Evolutionary conservation across 306 rosid species (phyloP).

Genomic region (Sophora flavescens): DNA sequence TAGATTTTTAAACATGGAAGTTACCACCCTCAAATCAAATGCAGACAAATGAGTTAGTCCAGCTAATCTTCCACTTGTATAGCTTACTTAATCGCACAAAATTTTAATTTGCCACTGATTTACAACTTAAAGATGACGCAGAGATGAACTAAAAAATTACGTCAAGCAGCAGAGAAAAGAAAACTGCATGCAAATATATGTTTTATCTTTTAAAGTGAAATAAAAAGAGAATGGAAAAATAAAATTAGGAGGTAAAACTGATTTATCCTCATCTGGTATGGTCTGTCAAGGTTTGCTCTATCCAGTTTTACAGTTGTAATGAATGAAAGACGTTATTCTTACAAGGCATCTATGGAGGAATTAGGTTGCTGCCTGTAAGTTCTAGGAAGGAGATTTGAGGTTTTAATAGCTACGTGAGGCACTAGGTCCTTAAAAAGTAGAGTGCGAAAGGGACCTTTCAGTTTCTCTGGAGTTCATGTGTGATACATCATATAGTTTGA

Average conservation of each 20-base stretch:
- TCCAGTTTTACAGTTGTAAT: background rate
- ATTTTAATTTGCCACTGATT: background rate
- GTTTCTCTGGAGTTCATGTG: background rate
- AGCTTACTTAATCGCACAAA: background rate
- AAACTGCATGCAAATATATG: background rate
- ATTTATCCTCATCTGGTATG: background rate
- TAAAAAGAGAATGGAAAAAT: background rate
- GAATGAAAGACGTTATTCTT: background rate
- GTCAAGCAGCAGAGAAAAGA: background rate
- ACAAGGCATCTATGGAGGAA: background rate
- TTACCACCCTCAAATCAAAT: background rate
- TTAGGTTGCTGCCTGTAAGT: background rate
- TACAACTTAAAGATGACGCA: background rate
- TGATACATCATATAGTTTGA: background rate
- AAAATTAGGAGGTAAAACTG: background rate
- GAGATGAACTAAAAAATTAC: background rate
- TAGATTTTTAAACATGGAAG: background rate
- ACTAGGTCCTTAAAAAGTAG: background rate
- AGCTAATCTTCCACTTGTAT: slow-evolving; percentile 2
- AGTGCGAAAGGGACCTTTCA: background rate
- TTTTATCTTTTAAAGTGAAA: slow-evolving; percentile 5
- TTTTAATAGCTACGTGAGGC: background rate
- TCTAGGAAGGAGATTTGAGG: slow-evolving; percentile 1
- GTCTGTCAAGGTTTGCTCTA: background rate
- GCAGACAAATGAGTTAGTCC: background rate